Percentiles rank a stretch among this genome's conserved stretches.
Conservation (phyloP, 2,329 filamentous ascomycete genomes). For the Rasamsonia emersonii region DNA sequence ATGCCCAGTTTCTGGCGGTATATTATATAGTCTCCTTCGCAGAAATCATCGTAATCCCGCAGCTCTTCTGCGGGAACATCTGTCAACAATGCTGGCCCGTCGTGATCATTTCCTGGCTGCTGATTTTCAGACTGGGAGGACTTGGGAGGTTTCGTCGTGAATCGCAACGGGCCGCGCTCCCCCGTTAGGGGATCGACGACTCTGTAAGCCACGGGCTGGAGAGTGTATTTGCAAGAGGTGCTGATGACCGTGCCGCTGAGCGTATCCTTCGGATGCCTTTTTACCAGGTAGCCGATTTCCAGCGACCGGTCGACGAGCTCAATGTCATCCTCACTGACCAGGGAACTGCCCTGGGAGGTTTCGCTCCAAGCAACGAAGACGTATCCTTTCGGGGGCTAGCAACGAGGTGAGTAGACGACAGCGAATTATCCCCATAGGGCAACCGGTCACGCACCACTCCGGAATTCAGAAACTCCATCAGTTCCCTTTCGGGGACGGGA, state of each 20-base stretch:
- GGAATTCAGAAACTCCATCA: slow-evolving; percentile 16
- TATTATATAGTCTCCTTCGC: slow-evolving; percentile 45
- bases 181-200: slow-evolving; percentile 14
- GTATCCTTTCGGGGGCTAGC: slow-evolving; percentile 41
- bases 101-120: slow-evolving; percentile 1
- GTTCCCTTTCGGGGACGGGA: slow-evolving; percentile 19
- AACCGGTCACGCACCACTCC: slow-evolving; percentile 12
- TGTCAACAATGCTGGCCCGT: slow-evolving; percentile 21
- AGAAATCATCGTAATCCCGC: slow-evolving; percentile 35
- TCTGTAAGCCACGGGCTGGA: slow-evolving; percentile 24
- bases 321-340: slow-evolving; percentile 37
- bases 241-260: slow-evolving; percentile 49
- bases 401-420: slow-evolving; percentile 1
- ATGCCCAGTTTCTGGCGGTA: slow-evolving; percentile 50
- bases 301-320: slow-evolving; percentile 46
- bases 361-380: slow-evolving; percentile 39
- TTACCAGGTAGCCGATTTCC: slow-evolving; percentile 49
- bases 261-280: slow-evolving; percentile 37
- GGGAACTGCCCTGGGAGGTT: slow-evolving; percentile 31
- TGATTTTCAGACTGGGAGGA: slow-evolving; percentile 1
- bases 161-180: slow-evolving; percentile 14
- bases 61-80: slow-evolving; percentile 40
- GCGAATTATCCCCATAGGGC: neutral
- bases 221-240: slow-evolving; percentile 37
- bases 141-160: slow-evolving; percentile 11